Evolutionary conservation across 345 rosid species (phyloP).

Genomic region (Salix udensis): DNA sequence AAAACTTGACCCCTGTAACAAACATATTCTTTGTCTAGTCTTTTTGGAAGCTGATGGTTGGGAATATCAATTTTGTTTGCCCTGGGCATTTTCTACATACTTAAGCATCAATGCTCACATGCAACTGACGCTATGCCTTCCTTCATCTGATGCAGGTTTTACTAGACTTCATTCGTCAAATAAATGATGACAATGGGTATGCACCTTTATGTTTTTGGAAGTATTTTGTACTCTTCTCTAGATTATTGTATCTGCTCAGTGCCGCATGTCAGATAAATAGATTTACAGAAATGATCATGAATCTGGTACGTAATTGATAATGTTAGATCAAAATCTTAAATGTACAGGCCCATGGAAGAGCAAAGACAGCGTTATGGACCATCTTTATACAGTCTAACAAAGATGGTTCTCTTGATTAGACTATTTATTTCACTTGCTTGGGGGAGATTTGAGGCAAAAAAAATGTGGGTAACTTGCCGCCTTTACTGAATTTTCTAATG

Average conservation of each 20-base stretch:
- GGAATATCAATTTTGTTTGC: background rate
- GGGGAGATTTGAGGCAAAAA: constrained; percentile 57
- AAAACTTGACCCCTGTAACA: no score
- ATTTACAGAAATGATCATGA: constrained; percentile 4
- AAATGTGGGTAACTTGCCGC: constrained; percentile 51
- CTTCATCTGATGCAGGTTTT: constrained; percentile 58
- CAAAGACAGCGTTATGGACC: constrained; percentile 96
- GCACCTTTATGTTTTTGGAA: constrained; percentile 17
- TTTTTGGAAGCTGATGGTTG: background rate
- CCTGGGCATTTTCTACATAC: constrained; percentile 5
- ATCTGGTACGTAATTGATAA: background rate
- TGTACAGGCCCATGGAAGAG: constrained; percentile 95
- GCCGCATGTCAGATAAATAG: constrained; percentile 3
- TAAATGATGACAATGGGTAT: constrained; percentile 98
- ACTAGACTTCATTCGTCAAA: constrained; percentile 83
- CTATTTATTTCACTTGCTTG: constrained; percentile 60
- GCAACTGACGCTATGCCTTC: constrained; percentile 14
- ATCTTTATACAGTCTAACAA: constrained; percentile 75
- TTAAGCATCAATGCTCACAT: constrained; percentile 5
- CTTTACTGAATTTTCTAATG: constrained; percentile 14
- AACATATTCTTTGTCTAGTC: background rate
- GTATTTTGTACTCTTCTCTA: background rate
- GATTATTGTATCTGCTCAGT: background rate
- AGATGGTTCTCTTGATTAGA: constrained; percentile 55
- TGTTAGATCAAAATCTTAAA: constrained; percentile 16